Base-by-base conservation (phyloP, 2,329 filamentous ascomycete genomes). In the Lasiodiplodia hormozganensis region DNA sequence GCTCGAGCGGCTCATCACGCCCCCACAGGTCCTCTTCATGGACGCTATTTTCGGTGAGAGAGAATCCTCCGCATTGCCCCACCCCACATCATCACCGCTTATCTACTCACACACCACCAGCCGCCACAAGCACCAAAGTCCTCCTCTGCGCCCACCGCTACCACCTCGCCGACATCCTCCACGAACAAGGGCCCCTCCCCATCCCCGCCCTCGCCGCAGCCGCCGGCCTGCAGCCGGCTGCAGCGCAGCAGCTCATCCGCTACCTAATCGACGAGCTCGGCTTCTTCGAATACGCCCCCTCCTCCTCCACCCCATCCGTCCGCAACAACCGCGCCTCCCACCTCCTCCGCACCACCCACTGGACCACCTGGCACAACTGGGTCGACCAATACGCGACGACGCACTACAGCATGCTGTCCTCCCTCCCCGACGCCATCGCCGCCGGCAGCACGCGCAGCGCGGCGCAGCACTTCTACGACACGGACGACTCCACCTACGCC, bases 91-190 rank as follows among this genome's bases (percentile, higher is more conserved):
- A 16, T 3, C 38, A 18, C 7, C 38, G n/a, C 34, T 16, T 21
- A 10, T 58, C 25, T 31, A 31, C 25, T 49, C 7, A 31, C 38
- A 7, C n/a, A 1, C 3, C 7, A 2, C 23, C 57, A 62, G 57
- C 38, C 57, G 57, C 57, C 57, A 62, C 57, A 47, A 62, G 23
- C 57, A 62, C 40, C 38, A 62, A 62, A 34, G 57, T 62, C 57
- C 57, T 62, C 23, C 23, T 49, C 40, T 62, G 57, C 57, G 57
- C 57, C 57, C 31, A 40, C 23, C 57, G n/a, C 38, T 62, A 62
- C 40, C 5, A 7, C 3, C 16, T 62, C 57, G 57, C 57, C 40
- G 57, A 62, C 57, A 62, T 62, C 25, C 14, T 49, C 34, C 8
- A 58, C 5, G 16, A 34, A 1, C 18, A 25, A 3, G 38, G 38